Percentiles rank a stretch among this genome's conserved stretches.
These are phyloP conservation scores for Rusavskia elegans DNA, from an alignment of 495 filamentous ascomycete genomes.

Conservation along the genomic window DNA sequence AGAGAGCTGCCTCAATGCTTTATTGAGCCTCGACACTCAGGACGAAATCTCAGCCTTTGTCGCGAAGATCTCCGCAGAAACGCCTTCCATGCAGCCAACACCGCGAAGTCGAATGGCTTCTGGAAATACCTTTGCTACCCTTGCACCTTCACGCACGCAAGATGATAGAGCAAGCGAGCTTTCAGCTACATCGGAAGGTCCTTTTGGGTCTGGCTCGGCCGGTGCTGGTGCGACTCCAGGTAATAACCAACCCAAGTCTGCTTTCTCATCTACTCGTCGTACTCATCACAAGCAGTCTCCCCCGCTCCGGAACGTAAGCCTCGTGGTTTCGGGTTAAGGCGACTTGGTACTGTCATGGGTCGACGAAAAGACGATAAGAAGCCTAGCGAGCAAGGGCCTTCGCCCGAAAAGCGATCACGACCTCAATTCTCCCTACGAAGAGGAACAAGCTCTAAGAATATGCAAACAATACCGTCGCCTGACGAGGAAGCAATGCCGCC, in stretches of 20 bases:
- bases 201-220: not conserved
- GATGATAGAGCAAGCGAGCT: slow-evolving; percentile 48
- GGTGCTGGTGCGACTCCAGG: not conserved
- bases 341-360: slow-evolving; percentile 69
- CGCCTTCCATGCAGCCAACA: slow-evolving; percentile 9
- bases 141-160: slow-evolving; percentile 18
- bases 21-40: slow-evolving; percentile 76
- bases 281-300: not conserved
- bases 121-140: slow-evolving; percentile 20
- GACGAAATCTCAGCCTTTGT: slow-evolving; percentile 85
- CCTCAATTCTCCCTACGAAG: slow-evolving; percentile 15
- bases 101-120: slow-evolving; percentile 27
- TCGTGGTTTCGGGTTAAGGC: slow-evolving; percentile 32
- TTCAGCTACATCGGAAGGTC: slow-evolving; percentile 18
- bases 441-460: slow-evolving; percentile 12
- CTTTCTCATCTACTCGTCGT: not conserved
- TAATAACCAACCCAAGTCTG: no score
- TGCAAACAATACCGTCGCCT: slow-evolving; percentile 18
- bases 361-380: slow-evolving; percentile 28
- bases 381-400: slow-evolving; percentile 19
- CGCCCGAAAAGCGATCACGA: slow-evolving; percentile 29
- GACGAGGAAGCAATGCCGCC: slow-evolving; percentile 10
- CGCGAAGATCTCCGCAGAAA: slow-evolving; percentile 24
- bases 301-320: not conserved
- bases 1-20: slow-evolving; percentile 65